Percentiles rank a stretch among this genome's conserved stretches.
These are phyloP conservation scores for Ramalina peruviana DNA, from an alignment of 495 filamentous ascomycete genomes.

Conservation along the genomic window DNA sequence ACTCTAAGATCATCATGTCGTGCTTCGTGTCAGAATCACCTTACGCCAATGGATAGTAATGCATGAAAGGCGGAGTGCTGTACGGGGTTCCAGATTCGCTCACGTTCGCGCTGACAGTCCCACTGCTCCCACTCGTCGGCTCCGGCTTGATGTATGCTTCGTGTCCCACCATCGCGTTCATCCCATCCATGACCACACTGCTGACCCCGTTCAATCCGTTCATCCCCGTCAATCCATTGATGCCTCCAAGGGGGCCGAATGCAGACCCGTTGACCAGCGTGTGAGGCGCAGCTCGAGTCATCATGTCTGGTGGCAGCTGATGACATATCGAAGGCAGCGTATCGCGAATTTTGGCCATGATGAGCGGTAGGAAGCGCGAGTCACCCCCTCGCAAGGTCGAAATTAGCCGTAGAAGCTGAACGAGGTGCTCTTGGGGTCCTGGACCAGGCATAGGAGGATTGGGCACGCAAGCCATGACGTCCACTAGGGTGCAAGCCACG, in stretches of 20 bases:
- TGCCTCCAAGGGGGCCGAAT: not conserved
- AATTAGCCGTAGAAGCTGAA: conserved; percentile 50
- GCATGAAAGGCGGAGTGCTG: conserved; percentile 12
- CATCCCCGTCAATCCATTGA: conserved; percentile 1
- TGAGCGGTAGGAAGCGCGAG: conserved; percentile 52
- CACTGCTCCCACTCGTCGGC: conserved; percentile 1
- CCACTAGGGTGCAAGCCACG: conserved; percentile 56
- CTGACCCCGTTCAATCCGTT: not conserved
- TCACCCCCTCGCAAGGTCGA: conserved; percentile 56
- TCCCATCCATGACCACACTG: conserved; percentile 1
- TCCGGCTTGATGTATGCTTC: conserved; percentile 6
- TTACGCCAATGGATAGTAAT: conserved; percentile 11
- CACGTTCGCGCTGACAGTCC: not conserved
- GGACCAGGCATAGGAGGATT: conserved; percentile 42
- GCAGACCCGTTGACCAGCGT: not conserved
- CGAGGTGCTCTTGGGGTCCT: conserved; percentile 60
- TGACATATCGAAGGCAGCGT: conserved; percentile 47
- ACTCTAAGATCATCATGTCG: not conserved
- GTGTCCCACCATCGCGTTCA: not conserved
- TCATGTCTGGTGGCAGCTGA: conserved; percentile 11
- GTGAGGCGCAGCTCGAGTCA: not conserved
- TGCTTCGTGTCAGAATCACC: not conserved
- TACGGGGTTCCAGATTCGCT: conserved; percentile 8
- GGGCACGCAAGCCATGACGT: conserved; percentile 55
- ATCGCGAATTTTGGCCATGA: conserved; percentile 55